Percentiles rank a stretch among this genome's conserved stretches.
These are phyloP conservation scores for Gracilaria domingensis DNA, from an alignment of 23 red algal genomes.

Conservation along the genomic window DNA sequence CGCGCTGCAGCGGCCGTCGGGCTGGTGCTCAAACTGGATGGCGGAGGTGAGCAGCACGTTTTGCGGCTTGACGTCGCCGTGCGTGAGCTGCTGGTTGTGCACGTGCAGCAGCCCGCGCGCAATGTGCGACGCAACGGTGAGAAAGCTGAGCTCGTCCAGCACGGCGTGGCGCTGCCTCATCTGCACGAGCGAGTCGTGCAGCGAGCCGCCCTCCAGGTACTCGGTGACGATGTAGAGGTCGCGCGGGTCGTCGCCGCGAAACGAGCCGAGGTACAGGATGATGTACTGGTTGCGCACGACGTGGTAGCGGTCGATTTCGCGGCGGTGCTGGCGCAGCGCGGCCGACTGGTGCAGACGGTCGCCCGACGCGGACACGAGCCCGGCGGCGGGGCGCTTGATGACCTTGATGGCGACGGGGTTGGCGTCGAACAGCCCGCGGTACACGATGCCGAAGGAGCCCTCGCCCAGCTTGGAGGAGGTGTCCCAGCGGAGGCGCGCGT, in stretches of 20 bases:
- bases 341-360: constrained; percentile 21
- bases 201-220: constrained; percentile 66
- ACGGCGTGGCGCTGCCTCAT: constrained; percentile 45
- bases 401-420: constrained; percentile 77
- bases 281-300: constrained; percentile 63
- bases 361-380: not conserved
- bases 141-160: constrained; percentile 45
- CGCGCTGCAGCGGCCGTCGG: not conserved
- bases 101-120: constrained; percentile 65
- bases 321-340: constrained; percentile 55
- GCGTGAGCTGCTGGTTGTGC: constrained; percentile 49
- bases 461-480: constrained; percentile 60
- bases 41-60: constrained; percentile 71
- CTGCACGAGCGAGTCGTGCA: constrained; percentile 24
- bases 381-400: constrained; percentile 44
- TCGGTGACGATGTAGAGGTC: constrained; percentile 75
- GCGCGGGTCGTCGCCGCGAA: constrained; percentile 42
- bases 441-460: constrained; percentile 77
- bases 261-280: constrained; percentile 66
- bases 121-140: constrained; percentile 67
- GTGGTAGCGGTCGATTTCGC: constrained; percentile 68
- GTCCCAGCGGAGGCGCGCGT: constrained; percentile 50
- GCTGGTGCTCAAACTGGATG: constrained; percentile 26
- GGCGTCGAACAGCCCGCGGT: constrained; percentile 60
- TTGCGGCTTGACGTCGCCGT: constrained; percentile 81